Evolutionary conservation across 805 yeast species (phyloP).

Genomic region (Ogataea allantospora): DNA sequence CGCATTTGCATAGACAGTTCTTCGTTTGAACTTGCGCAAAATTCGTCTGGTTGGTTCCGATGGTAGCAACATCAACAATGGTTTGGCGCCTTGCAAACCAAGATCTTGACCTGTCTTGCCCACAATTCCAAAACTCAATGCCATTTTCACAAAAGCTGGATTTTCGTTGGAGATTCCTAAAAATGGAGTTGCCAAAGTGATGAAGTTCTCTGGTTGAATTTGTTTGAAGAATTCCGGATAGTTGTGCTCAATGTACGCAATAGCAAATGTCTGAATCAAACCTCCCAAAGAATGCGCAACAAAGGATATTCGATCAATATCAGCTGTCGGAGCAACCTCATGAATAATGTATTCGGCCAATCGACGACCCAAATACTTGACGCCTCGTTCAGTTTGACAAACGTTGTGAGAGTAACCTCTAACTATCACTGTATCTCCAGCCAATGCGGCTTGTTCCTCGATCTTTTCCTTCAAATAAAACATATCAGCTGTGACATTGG

Average conservation of each 20-base stretch:
- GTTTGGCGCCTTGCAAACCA: constrained; percentile 58
- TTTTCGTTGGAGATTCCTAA: constrained; percentile 86
- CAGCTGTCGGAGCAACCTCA: constrained; percentile 42
- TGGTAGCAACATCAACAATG: constrained; percentile 74
- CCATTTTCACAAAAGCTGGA: constrained; percentile 80
- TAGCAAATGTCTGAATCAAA: constrained; percentile 83
- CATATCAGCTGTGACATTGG: constrained; percentile 90
- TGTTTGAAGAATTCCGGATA: constrained; percentile 68
- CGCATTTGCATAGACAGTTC: constrained; percentile 88
- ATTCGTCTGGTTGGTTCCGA: constrained; percentile 67
- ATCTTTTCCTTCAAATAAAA: constrained; percentile 78
- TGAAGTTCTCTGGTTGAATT: constrained; percentile 72
- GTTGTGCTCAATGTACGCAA: constrained; percentile 69
- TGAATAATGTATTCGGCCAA: constrained; percentile 70
- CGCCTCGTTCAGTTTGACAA: constrained; percentile 86
- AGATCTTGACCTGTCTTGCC: constrained; percentile 92
- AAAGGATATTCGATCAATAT: constrained; percentile 70
- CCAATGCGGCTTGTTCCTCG: constrained; percentile 43
- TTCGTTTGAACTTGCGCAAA: constrained; percentile 58
- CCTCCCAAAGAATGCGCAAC: constrained; percentile 96
- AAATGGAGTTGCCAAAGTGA: constrained; percentile 84
- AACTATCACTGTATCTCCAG: constrained; percentile 67
- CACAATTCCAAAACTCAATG: constrained; percentile 82
- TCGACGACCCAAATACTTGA: constrained; percentile 77
- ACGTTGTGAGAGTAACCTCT: constrained; percentile 82